Evolutionary conservation across 257 asterid genomes (phyloP).

Genomic region (Gentiana straminea): DNA sequence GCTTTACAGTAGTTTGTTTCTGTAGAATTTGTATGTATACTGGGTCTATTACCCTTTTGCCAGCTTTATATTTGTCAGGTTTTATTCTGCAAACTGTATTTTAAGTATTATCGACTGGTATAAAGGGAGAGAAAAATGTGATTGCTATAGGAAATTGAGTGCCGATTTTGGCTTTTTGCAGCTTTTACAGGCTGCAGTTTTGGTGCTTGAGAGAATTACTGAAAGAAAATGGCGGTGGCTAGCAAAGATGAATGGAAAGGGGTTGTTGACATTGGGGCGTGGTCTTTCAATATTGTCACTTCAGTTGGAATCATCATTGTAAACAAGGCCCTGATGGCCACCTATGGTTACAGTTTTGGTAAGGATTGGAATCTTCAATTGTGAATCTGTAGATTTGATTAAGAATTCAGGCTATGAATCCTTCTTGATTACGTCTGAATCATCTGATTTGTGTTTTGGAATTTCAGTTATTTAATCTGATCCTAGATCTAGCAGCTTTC

Average conservation of each 20-base stretch:
- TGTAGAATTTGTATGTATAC: neutral
- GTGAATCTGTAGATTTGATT: neutral
- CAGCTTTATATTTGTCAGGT: neutral
- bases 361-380: slow-evolving; percentile 3
- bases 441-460: neutral
- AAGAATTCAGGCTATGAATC: neutral
- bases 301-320: slow-evolving; percentile 59
- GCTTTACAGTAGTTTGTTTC: slow-evolving; percentile 1
- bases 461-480: neutral
- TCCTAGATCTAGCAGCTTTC: neutral
- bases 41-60: neutral
- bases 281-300: slow-evolving; percentile 54
- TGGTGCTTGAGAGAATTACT: slow-evolving; percentile 14
- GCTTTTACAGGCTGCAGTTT: neutral
- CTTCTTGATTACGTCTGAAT: neutral
- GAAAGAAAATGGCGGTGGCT: slow-evolving; percentile 30
- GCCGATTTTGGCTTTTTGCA: neutral
- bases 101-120: neutral
- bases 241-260: slow-evolving; percentile 44
- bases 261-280: slow-evolving; percentile 44
- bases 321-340: slow-evolving; percentile 26
- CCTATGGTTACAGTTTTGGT: slow-evolving; percentile 63
- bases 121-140: neutral
- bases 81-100: neutral
- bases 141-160: neutral